These are phyloP conservation scores for Saccharata proteae DNA, from an alignment of 2,329 filamentous ascomycete genomes.

Conservation along the genomic window DNA sequence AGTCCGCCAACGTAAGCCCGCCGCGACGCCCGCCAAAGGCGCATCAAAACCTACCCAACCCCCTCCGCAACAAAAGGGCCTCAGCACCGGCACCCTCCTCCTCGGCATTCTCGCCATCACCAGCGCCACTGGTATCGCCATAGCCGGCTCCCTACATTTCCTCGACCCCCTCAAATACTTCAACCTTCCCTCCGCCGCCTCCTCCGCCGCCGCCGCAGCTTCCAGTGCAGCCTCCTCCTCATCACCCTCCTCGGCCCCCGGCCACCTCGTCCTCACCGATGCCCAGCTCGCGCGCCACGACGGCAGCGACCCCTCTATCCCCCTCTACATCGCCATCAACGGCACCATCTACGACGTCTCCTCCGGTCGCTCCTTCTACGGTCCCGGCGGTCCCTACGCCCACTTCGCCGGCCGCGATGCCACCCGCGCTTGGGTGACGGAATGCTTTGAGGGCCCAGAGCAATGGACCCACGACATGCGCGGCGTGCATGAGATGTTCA, in stretches of 20 bases:
- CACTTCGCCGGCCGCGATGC: slow-evolving; percentile 19
- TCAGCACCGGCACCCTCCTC: background rate
- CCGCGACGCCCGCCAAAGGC: no score
- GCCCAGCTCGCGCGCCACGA: slow-evolving; percentile 14
- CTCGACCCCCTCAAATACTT: slow-evolving; percentile 5
- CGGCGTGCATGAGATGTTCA: slow-evolving; percentile 16
- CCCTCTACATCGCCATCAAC: slow-evolving; percentile 19
- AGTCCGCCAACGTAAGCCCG: no score
- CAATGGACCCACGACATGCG: slow-evolving; percentile 16
- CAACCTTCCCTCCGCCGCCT: background rate
- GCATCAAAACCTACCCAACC: background rate
- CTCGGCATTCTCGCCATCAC: slow-evolving; percentile 1
- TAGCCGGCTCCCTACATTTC: slow-evolving; percentile 1
- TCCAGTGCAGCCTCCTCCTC: background rate
- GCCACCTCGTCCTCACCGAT: slow-evolving; percentile 9
- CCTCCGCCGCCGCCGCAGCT: background rate
- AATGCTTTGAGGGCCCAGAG: slow-evolving; percentile 18
- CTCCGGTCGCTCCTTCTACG: slow-evolving; percentile 17
- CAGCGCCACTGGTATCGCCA: slow-evolving; percentile 1
- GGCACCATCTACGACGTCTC: slow-evolving; percentile 21
- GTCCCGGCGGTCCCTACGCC: slow-evolving; percentile 18
- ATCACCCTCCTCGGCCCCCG: no score
- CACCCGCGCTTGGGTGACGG: slow-evolving; percentile 18
- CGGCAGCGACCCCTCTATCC: slow-evolving; percentile 14
- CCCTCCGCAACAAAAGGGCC: background rate